A percentile compares a stretch with the other conserved stretches of the same genome.
Evolutionary conservation across 805 yeast species (phyloP).

Genomic region (Candida pini): DNA sequence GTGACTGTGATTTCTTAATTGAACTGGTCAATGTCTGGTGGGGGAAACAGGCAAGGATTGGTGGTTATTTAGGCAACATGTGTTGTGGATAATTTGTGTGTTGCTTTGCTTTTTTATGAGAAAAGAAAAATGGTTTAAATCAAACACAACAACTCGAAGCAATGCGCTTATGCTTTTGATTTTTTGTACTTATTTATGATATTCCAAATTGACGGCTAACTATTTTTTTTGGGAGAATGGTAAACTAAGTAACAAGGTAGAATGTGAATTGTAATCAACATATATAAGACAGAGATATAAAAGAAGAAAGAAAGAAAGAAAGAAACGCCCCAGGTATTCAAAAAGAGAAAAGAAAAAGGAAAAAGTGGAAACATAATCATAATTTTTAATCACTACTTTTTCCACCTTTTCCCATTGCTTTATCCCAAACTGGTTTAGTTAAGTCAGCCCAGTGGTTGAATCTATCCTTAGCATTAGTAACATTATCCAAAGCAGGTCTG

Average conservation of each 20-base stretch:
- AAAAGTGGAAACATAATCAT: too few species aligned
- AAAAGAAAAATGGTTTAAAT: background rate
- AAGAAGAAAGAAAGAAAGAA: background rate
- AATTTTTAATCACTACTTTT: background rate
- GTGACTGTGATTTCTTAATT: conserved; percentile 40
- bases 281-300: background rate
- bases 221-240: background rate
- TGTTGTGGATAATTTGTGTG: conserved; percentile 13
- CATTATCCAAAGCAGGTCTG: conserved; percentile 84
- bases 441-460: conserved; percentile 48
- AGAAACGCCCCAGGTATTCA: background rate
- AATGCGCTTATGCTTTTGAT: too few species aligned
- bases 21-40: conserved; percentile 43
- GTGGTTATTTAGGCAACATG: conserved; percentile 28
- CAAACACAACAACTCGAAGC: too few species aligned
- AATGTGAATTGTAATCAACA: background rate
- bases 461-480: conserved; percentile 62
- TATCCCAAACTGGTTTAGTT: conserved; percentile 55
- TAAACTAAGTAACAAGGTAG: background rate
- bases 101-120: background rate
- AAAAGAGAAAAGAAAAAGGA: background rate
- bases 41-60: conserved; percentile 36
- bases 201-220: background rate
- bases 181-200: background rate
- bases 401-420: conserved; percentile 57